These are phyloP conservation scores for Thyridium curvatum DNA, from an alignment of 2,329 filamentous ascomycete genomes.

Conservation along the genomic window DNA sequence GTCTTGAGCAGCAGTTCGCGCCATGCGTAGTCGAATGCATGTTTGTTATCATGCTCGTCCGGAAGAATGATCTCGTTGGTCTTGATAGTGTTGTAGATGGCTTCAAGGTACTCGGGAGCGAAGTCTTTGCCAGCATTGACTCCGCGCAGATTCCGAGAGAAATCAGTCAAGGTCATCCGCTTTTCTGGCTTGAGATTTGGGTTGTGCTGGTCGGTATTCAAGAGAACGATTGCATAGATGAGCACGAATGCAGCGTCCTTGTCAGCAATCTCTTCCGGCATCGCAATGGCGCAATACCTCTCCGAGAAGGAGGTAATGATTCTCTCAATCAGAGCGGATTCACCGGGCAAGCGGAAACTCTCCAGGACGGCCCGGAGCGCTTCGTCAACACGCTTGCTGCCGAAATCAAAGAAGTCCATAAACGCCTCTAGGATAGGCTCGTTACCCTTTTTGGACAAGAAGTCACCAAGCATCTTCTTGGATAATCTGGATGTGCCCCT, in stretches of 20 bases:
- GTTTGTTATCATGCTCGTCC: conserved; percentile 93
- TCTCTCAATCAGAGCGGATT: conserved; percentile 86
- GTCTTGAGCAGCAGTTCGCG: conserved; percentile 87
- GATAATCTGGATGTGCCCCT: conserved; percentile 83
- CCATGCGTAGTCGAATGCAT: conserved; percentile 97
- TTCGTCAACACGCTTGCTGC: conserved; percentile 81
- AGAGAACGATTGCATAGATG: conserved; percentile 93
- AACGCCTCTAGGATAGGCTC: conserved; percentile 81
- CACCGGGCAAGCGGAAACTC: conserved; percentile 87
- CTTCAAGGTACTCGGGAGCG: conserved; percentile 71
- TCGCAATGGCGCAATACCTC: conserved; percentile 67
- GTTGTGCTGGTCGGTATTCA: conserved; percentile 96
- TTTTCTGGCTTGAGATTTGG: conserved; percentile 74
- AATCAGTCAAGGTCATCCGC: conserved; percentile 80
- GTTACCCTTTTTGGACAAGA: conserved; percentile 84
- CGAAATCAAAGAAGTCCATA: conserved; percentile 82
- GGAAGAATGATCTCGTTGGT: conserved; percentile 93
- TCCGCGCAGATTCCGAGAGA: conserved; percentile 82
- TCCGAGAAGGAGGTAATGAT: conserved; percentile 85
- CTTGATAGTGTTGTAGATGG: conserved; percentile 87
- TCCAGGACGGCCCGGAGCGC: conserved; percentile 82
- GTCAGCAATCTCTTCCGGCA: conserved; percentile 70
- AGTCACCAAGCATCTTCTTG: conserved; percentile 88
- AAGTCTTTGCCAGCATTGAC: conserved; percentile 86
- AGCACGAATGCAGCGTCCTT: conserved; percentile 86